These are phyloP conservation scores for Lenzites betulinus DNA, from an alignment of 768 basidiomycete species.

Conservation along the genomic window DNA sequence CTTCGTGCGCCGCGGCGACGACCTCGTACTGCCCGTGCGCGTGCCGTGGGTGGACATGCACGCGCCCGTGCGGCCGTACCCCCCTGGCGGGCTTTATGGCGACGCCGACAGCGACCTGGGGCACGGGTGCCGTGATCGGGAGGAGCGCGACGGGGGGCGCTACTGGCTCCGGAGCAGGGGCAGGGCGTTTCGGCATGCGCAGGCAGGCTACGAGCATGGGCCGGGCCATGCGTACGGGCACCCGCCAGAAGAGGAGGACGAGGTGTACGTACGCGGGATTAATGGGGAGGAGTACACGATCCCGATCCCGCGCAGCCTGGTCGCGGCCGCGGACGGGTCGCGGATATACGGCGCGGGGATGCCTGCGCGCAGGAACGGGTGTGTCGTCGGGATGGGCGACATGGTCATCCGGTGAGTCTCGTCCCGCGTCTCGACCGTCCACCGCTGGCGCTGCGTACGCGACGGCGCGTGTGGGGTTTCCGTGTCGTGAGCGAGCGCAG, in stretches of 20 bases:
- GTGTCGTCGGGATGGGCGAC: slow-evolving; percentile 59
- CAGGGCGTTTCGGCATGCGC: background rate
- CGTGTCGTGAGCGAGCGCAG: background rate
- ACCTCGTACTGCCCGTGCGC: slow-evolving; percentile 55
- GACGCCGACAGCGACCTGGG: background rate
- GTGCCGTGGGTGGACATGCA: slow-evolving; percentile 54
- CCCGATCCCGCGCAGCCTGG: slow-evolving; percentile 54
- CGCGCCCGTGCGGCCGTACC: slow-evolving; percentile 32
- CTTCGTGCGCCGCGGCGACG: slow-evolving; percentile 58
- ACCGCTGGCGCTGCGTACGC: background rate
- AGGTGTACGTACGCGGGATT: slow-evolving; percentile 55
- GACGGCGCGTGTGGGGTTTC: background rate
- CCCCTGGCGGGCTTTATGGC: background rate
- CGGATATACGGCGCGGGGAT: slow-evolving; percentile 66
- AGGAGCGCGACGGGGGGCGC: background rate
- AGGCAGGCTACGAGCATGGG: slow-evolving; percentile 2
- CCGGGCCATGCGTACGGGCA: background rate
- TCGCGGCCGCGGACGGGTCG: slow-evolving; percentile 51
- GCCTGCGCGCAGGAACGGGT: slow-evolving; percentile 58
- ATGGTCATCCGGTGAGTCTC: slow-evolving; percentile 59
- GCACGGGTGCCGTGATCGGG: background rate
- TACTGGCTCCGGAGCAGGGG: slow-evolving; percentile 7
- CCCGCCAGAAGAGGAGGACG: slow-evolving; percentile 41
- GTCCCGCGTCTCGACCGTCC: too few relatives aligned
- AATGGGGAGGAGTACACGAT: slow-evolving; percentile 57